phyloP scores from a whole-genome alignment of 768 basidiomycete species.

The Cubamyces sp. region DNA sequence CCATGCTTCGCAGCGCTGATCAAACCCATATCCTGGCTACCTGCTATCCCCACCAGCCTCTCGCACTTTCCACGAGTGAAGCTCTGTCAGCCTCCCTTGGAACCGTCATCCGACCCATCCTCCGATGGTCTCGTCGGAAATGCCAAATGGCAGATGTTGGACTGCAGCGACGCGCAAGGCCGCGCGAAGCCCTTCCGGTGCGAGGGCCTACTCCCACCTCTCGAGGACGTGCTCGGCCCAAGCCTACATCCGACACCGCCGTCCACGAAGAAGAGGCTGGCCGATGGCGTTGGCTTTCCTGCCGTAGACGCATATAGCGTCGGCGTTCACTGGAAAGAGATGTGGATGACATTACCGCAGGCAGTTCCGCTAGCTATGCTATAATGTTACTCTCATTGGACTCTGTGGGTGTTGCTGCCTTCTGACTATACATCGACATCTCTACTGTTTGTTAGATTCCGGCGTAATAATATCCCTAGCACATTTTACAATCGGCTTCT shows the following conservation, averaged over 20 bases:
- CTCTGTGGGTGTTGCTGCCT: no score
- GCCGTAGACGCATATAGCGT: slow-evolving; percentile 17
- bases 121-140: slow-evolving; percentile 12
- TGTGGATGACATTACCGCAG: slow-evolving; percentile 14
- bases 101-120: background rate
- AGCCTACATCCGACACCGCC: background rate
- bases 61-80: slow-evolving; percentile 15
- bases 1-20: slow-evolving; percentile 23
- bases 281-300: slow-evolving; percentile 19
- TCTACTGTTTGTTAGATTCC: background rate
- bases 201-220: slow-evolving; percentile 10
- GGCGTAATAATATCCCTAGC: no score
- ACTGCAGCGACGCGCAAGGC: slow-evolving; percentile 4
- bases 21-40: slow-evolving; percentile 20
- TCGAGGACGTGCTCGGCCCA: background rate
- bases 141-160: slow-evolving; percentile 15
- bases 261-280: slow-evolving; percentile 1
- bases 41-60: slow-evolving; percentile 17
- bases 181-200: slow-evolving; percentile 15
- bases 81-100: slow-evolving; percentile 22
- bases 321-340: slow-evolving; percentile 21
- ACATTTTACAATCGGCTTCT: no score
- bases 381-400: background rate
- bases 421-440: background rate
- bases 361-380: slow-evolving; percentile 16